Evolutionary conservation across 1,284 basidiomycete genomes (phyloP).

Genomic region (Omphalotus olearius): DNA sequence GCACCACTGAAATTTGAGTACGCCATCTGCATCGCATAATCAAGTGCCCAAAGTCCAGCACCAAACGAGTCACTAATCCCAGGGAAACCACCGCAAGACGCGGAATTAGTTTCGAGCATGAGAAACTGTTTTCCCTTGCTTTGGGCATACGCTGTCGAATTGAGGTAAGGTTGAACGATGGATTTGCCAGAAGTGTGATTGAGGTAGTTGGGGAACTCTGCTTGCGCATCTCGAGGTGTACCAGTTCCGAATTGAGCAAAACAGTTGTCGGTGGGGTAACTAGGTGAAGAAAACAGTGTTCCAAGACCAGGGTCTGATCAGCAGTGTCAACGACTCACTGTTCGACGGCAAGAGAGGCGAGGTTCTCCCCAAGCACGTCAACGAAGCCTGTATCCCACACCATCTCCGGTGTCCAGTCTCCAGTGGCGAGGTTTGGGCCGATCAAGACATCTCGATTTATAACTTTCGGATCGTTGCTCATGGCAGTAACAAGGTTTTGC

Average conservation of each 20-base stretch:
- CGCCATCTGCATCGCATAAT: conserved; percentile 62
- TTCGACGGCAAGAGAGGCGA: conserved; percentile 43
- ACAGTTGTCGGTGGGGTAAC: conserved; percentile 66
- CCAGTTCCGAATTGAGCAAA: conserved; percentile 44
- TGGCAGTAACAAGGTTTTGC: conserved; percentile 31
- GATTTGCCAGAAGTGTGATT: conserved; percentile 46
- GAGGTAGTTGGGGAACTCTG: conserved; percentile 52
- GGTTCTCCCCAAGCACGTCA: conserved; percentile 30
- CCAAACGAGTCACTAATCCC: conserved; percentile 73
- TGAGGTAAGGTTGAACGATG: conserved; percentile 48
- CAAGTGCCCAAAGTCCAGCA: conserved; percentile 67
- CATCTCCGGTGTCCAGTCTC: conserved; percentile 36
- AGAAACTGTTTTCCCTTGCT: conserved; percentile 44
- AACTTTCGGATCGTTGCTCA: conserved; percentile 28
- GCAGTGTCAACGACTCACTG: conserved; percentile 31
- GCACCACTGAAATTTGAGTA: conserved; percentile 54
- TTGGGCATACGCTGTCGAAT: conserved; percentile 30
- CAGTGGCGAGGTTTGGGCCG: conserved; percentile 39
- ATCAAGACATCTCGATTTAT: conserved; percentile 30
- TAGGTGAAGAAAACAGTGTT: conserved; percentile 31
- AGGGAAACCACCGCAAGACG: conserved; percentile 76
- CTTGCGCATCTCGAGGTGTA: conserved; percentile 41
- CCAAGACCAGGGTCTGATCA: neutral
- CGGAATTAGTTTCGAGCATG: conserved; percentile 82
- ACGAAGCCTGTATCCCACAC: conserved; percentile 35